These are phyloP conservation scores for Kodamaea fukazawae DNA, from an alignment of 805 yeast species.

Conservation along the genomic window DNA sequence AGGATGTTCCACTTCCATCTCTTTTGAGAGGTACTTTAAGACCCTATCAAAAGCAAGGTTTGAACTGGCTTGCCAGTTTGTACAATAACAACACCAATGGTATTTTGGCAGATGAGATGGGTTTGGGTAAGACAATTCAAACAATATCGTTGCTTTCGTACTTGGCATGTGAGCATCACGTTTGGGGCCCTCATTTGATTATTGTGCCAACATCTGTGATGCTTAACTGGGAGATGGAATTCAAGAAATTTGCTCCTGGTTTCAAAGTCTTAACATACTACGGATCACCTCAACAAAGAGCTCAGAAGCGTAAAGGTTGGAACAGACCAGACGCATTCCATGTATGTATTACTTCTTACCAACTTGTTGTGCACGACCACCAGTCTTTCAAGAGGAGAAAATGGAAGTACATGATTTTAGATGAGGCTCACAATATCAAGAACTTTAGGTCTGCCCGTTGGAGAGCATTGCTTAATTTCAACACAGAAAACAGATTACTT, in stretches of 20 bases:
- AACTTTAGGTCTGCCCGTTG: slow-evolving; percentile 95
- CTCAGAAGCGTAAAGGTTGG: slow-evolving; percentile 96
- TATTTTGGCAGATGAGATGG: slow-evolving; percentile 98
- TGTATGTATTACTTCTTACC: slow-evolving; percentile 95
- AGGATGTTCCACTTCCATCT: slow-evolving; percentile 75
- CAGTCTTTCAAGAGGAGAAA: slow-evolving; percentile 85
- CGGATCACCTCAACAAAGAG: slow-evolving; percentile 96
- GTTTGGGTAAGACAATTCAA: slow-evolving; percentile 94
- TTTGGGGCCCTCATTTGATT: slow-evolving; percentile 98
- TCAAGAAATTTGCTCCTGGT: slow-evolving; percentile 97
- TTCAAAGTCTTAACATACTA: slow-evolving; percentile 92
- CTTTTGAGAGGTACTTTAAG: slow-evolving; percentile 79
- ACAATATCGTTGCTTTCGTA: slow-evolving; percentile 84
- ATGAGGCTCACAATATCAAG: slow-evolving; percentile 97
- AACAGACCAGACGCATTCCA: slow-evolving; percentile 94
- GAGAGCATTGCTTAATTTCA: slow-evolving; percentile 93
- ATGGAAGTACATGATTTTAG: slow-evolving; percentile 96
- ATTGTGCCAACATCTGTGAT: slow-evolving; percentile 97
- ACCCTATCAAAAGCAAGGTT: slow-evolving; percentile 91
- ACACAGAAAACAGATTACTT: slow-evolving; percentile 81
- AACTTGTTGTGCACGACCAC: slow-evolving; percentile 95
- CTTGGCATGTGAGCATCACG: slow-evolving; percentile 87
- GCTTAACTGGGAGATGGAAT: slow-evolving; percentile 99
- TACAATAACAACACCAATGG: slow-evolving; percentile 94
- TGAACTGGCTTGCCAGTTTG: slow-evolving; percentile 94